Conservation (phyloP, 1,284 basidiomycete species). For the Ceratobasidium papillatum region DNA sequence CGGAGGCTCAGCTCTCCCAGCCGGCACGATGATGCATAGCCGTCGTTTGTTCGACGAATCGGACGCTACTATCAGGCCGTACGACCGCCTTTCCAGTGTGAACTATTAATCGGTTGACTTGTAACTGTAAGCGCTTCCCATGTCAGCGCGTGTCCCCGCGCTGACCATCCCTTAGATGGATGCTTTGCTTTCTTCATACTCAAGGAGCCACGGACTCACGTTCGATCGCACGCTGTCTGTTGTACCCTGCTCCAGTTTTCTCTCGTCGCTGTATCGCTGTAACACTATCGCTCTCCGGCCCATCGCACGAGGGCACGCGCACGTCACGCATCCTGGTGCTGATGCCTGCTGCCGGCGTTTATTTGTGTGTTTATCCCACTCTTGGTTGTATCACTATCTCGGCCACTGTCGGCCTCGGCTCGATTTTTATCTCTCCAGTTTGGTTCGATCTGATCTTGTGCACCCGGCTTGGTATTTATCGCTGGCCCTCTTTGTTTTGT, state of each 20-base stretch:
- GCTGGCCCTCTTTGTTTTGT: slow-evolving; percentile 23
- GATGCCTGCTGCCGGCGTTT: slow-evolving; percentile 28
- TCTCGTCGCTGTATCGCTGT: slow-evolving; percentile 23
- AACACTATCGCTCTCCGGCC: slow-evolving; percentile 25
- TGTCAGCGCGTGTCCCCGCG: neutral
- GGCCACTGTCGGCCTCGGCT: slow-evolving; percentile 5
- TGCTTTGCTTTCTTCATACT: slow-evolving; percentile 4
- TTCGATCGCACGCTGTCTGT: slow-evolving; percentile 23
- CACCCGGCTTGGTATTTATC: slow-evolving; percentile 23
- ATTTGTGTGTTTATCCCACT: slow-evolving; percentile 18
- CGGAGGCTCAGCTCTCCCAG: slow-evolving; percentile 8
- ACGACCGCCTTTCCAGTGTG: slow-evolving; percentile 14
- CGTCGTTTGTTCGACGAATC: slow-evolving; percentile 23
- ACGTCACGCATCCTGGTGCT: slow-evolving; percentile 18
- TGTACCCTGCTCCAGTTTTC: slow-evolving; percentile 19
- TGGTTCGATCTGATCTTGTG: slow-evolving; percentile 10
- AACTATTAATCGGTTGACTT: slow-evolving; percentile 22
- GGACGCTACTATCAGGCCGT: neutral
- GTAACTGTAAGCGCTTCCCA: slow-evolving; percentile 22
- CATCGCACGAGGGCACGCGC: slow-evolving; percentile 27
- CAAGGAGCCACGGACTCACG: slow-evolving; percentile 26
- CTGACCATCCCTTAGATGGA: slow-evolving; percentile 20
- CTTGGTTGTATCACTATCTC: slow-evolving; percentile 37
- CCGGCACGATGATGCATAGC: neutral
- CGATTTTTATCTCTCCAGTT: slow-evolving; percentile 31